Conservation (phyloP, 129 eudicot genomes). For the Arctium lappa region DNA sequence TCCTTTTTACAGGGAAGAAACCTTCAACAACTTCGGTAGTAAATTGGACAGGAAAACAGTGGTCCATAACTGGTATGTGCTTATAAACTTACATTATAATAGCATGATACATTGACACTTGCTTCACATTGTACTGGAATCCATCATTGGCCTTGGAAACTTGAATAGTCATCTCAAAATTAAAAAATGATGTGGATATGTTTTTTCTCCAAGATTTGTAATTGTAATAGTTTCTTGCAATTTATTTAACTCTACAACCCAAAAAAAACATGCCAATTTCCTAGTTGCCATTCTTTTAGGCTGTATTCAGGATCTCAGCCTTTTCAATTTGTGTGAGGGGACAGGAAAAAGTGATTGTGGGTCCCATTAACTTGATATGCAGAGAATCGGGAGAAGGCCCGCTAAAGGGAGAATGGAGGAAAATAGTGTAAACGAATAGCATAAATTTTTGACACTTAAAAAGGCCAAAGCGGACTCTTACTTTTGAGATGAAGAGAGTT, state of each 20-base stretch:
- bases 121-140: not conserved
- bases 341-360: not conserved
- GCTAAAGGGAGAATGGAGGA: not conserved
- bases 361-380: not conserved
- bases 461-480: too few species aligned
- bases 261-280: not conserved
- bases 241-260: not conserved
- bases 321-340: not conserved
- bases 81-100: not conserved
- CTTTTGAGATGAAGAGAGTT: too few species aligned
- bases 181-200: too few species aligned
- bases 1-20: conserved; percentile 72
- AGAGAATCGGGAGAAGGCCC: not conserved
- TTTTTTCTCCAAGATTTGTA: too few species aligned
- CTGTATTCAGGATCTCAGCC: not conserved
- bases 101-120: not conserved
- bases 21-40: conserved; percentile 78
- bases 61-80: conserved; percentile 80
- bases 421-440: too few species aligned
- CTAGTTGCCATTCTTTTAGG: not conserved
- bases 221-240: not conserved
- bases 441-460: too few species aligned
- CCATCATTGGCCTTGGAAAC: not conserved
- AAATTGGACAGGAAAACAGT: conserved; percentile 76
- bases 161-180: too few species aligned